These are phyloP conservation scores for Pontederia crassipes DNA, from an alignment of 176 grass and related monocot genomes.

Conservation along the genomic window DNA sequence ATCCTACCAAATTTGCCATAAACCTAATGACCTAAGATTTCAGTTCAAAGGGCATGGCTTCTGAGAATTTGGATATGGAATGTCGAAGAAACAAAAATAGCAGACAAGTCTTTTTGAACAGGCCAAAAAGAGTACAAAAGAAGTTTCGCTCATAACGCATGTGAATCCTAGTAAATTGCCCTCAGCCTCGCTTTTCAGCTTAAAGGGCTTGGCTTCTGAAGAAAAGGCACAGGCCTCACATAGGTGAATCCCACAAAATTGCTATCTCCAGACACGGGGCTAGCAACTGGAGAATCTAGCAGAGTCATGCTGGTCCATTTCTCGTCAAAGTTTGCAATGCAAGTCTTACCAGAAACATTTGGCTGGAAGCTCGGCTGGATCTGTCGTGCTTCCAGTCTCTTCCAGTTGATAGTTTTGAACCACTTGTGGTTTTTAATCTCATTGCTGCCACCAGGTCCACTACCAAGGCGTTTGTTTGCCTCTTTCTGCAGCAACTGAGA, in stretches of 20 bases:
- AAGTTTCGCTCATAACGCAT: too few relatives aligned
- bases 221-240: conserved; percentile 47
- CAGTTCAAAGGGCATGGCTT: too few relatives aligned
- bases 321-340: conserved; percentile 78
- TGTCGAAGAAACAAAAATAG: too few relatives aligned
- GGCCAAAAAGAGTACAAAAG: too few relatives aligned
- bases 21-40: too few relatives aligned
- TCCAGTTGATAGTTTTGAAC: conserved; percentile 95
- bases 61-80: too few relatives aligned
- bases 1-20: too few relatives aligned
- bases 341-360: conserved; percentile 62
- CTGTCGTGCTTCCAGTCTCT: conserved; percentile 57
- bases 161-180: too few relatives aligned
- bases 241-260: conserved; percentile 84
- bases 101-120: too few relatives aligned
- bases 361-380: conserved; percentile 91
- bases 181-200: conserved; percentile 20
- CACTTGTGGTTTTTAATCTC: conserved; percentile 95
- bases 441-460: conserved; percentile 41
- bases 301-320: conserved; percentile 87
- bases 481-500: conserved; percentile 85
- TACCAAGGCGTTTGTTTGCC: conserved; percentile 56
- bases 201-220: conserved; percentile 64
- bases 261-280: conserved; percentile 51
- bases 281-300: conserved; percentile 71